Conservation (phyloP, 345 rosid species). For the Arabis hirsuta region DNA sequence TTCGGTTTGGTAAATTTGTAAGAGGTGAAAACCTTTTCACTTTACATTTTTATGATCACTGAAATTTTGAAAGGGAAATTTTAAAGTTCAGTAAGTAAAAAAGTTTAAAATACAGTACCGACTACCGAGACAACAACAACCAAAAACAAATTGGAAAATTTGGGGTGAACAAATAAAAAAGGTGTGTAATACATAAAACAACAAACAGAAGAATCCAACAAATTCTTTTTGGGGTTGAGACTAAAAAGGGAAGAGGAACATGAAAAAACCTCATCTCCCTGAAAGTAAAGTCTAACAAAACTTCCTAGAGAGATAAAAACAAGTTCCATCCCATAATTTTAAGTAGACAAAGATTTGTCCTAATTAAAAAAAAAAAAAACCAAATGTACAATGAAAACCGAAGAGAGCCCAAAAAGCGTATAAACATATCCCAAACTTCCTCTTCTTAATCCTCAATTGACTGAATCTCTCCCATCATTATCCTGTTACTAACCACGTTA, state of each 20-base stretch:
- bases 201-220: slow-evolving; percentile 21
- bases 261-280: slow-evolving; percentile 30
- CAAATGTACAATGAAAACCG: slow-evolving; percentile 45
- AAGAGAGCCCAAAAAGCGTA: slow-evolving; percentile 42
- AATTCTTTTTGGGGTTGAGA: neutral
- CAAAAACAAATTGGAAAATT: neutral
- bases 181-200: slow-evolving; percentile 19
- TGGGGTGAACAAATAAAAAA: neutral
- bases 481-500: slow-evolving; percentile 93
- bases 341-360: slow-evolving; percentile 26
- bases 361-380: neutral
- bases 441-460: slow-evolving; percentile 66
- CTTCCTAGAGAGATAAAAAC: slow-evolving; percentile 33
- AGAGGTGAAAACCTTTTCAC: too few relatives aligned
- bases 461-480: slow-evolving; percentile 99
- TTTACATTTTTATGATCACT: too few relatives aligned
- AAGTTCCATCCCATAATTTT: slow-evolving; percentile 27
- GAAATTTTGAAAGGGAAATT: too few relatives aligned
- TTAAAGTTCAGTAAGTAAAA: too few relatives aligned
- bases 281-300: slow-evolving; percentile 34
- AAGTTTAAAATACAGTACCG: too few relatives aligned
- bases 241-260: slow-evolving; percentile 29
- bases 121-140: neutral
- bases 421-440: slow-evolving; percentile 47
- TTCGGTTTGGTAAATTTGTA: too few relatives aligned